Evolutionary conservation across 1,139 yeast species (phyloP), one percentile per base, ranked within the genome.

Genomic region (Meyerozyma athensensis): DNA sequence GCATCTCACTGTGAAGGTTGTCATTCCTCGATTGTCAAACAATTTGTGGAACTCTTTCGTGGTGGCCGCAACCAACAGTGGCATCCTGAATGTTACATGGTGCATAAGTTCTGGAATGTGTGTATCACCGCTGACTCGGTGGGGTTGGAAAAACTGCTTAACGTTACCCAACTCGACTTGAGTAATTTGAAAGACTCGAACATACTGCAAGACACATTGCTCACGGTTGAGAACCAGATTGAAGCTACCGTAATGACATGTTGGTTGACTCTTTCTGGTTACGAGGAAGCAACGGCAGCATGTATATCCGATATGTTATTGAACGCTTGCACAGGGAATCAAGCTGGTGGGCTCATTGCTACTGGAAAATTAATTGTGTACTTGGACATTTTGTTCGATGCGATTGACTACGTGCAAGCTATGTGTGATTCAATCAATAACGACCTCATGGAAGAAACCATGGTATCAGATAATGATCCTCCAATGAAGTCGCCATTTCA

Each of bases 1-100:
- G 97, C 97, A 1, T 82, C 85, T 21, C 82, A 83, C 43, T 94
- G 98, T 65, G 95, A 87, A 62, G 97, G 97, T 17, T 92, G 98
- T 62, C 77, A 82, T 45, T 82, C 89, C 24, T 86, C 97, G 2
- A 92, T 92, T 39, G 78, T 94, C 23, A 90, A 90, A 52, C 97
- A 92, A 56, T 92, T 89, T 61, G 96, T 90, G 26, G 97, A 92
- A 58, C 78, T 92, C 35, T 86, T 80, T 46, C 73, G 95, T 48
- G 96, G 96, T 35, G 97, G 97, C n/a, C 74, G 85, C 49, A 84
- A 85, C 46, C 96, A 90, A 57, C 96, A 89, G 55, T 94, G 98
- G 98, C 99, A 94, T 59, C 97, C 97, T 3, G 98, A 94, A 58
- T 94, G 98, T 65, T 94, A 89, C 56, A 94, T 94, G 90, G 95